Evolutionary conservation across 805 yeast genomes (phyloP), one percentile per base, ranked within the genome.

Genomic region (Saccharomycopsis capsularis): DNA sequence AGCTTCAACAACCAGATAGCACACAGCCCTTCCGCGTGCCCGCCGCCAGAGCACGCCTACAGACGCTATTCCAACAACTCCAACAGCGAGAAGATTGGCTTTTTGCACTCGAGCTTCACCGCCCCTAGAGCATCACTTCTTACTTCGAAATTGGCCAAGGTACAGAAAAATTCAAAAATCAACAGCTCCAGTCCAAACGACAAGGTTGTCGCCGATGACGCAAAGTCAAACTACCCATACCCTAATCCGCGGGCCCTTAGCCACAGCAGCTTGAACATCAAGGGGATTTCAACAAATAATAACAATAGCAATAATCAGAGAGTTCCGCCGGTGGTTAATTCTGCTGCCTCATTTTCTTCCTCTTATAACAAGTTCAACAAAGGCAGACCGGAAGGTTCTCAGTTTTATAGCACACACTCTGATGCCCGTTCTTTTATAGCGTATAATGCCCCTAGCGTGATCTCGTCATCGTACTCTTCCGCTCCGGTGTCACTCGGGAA

Each of bases 391-490:
- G 22, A n/a, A 16, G 16, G n/a, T 7, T 27, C 32, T 7, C 32
- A 27, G 32, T 27, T 27, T 27, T 27, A 27, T 27, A 27, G 32
- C 32, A 7, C 32, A 7, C 32, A 27, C 7, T 9, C 38, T 16
- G 15, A 40, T 15, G 56, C 59, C 9, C 55, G 6, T 58, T 58
- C 41, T 59, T 66, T 16, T 65, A 55, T 52, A 59, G 64, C 39
- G 66, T 76, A 73, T 56, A 70, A 73, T 56, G 68, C 77, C 2
- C 79, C 78, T 3, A 68, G 67, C 42, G 73, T 63, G n/a, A 69
- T 75, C 3, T 69, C 76, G 41, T 65, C 73, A 11, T 74, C 74
- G 2, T 71, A 71, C 51, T 63, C 72, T 2, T 42, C 45, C 23
- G 63, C 47, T 56, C 65, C 22, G 53, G 59, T 42, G 55, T 42